Conservation (phyloP, 805 yeast genomes). For the Pichia deserticola region DNA sequence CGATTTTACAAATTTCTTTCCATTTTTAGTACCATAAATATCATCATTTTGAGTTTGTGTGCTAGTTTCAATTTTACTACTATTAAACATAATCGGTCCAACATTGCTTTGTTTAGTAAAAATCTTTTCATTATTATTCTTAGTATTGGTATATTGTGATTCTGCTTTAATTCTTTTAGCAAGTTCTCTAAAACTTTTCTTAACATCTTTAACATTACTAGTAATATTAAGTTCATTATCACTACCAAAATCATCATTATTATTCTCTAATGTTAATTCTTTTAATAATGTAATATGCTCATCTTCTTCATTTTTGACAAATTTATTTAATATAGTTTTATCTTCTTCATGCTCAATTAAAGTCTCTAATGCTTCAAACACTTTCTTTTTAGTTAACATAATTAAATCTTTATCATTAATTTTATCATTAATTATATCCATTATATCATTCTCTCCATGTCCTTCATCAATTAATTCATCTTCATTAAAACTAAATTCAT, state of each 20-base stretch:
- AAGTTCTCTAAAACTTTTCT: conserved; percentile 23
- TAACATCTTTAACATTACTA: conserved; percentile 16
- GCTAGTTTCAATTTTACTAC: neutral
- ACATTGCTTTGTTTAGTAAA: too few relatives aligned
- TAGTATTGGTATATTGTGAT: conserved; percentile 5
- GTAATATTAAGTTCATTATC: conserved; percentile 2
- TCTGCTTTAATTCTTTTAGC: conserved; percentile 24
- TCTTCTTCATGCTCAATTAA: conserved; percentile 75
- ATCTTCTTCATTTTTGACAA: conserved; percentile 47
- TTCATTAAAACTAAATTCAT: conserved; percentile 19
- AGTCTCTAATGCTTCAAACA: conserved; percentile 62
- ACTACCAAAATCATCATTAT: conserved; percentile 18
- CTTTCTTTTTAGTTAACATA: conserved; percentile 66
- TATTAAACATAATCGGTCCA: neutral
- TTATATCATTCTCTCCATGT: conserved; percentile 17
- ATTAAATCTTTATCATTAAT: conserved; percentile 57
- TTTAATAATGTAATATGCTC: conserved; percentile 44
- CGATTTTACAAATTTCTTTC: too few relatives aligned
- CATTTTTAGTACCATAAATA: too few relatives aligned
- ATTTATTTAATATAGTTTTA: conserved; percentile 58
- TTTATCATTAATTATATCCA: conserved; percentile 55
- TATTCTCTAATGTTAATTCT: conserved; percentile 35
- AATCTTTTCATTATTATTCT: too few relatives aligned
- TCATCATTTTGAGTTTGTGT: too few relatives aligned
- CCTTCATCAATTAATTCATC: too few relatives aligned